A percentile compares a stretch with the other conserved stretches of the same genome.
Conservation (phyloP, 225 moss, liverwort and hornwort species). For the Thuidium tamariscinum region DNA sequence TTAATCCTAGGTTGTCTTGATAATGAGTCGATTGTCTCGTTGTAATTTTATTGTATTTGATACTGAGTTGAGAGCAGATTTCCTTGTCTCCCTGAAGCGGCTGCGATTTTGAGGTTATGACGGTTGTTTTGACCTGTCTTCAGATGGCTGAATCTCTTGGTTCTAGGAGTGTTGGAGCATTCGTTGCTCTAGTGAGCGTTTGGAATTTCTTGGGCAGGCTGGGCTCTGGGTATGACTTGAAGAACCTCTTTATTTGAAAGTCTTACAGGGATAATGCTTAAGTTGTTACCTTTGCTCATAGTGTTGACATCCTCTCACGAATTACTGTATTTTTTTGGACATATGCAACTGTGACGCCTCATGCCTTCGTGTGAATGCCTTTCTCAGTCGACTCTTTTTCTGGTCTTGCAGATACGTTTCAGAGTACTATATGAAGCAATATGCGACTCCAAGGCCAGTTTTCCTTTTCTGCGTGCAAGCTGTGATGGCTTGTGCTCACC, state of each 20-base stretch:
- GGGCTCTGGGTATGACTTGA: constrained; percentile 67
- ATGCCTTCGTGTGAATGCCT: neutral
- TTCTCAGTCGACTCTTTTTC: neutral
- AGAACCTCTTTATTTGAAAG: neutral
- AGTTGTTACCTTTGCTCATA: neutral
- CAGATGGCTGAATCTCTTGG: constrained; percentile 98
- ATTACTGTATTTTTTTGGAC: neutral
- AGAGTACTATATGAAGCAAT: constrained; percentile 81
- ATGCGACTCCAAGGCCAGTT: constrained; percentile 84
- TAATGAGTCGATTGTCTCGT: neutral
- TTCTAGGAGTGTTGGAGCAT: constrained; percentile 83
- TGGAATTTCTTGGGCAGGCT: constrained; percentile 98
- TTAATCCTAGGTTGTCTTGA: neutral
- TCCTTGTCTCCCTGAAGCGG: neutral
- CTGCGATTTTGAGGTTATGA: neutral
- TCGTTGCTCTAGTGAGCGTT: constrained; percentile 91
- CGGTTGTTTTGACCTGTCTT: constrained; percentile 3
- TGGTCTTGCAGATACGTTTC: constrained; percentile 63
- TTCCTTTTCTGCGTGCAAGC: constrained; percentile 81
- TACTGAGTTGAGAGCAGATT: neutral
- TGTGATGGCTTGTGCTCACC: constrained; percentile 84
- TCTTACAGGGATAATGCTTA: neutral
- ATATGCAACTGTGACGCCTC: neutral
- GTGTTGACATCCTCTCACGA: neutral
- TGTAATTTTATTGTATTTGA: neutral